phyloP scores from a whole-genome alignment of 768 basidiomycete genomes.

The Boletus eberwhitei region DNA sequence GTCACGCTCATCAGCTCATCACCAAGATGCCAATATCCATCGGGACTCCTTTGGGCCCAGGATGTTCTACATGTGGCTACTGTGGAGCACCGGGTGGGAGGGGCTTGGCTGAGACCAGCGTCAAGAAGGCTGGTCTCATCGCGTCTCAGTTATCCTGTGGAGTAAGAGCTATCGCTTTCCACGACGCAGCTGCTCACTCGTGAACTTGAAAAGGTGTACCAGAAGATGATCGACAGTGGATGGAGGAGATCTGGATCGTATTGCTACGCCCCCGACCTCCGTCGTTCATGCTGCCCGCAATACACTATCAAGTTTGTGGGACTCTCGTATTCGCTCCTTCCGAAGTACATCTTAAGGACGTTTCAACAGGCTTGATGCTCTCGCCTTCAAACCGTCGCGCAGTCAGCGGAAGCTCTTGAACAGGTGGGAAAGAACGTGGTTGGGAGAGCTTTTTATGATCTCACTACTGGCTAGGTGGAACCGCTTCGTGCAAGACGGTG shows the following conservation, averaged over 20 bases:
- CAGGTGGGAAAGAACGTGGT: conserved; percentile 41
- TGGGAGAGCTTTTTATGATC: not conserved
- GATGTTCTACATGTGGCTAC: conserved; percentile 59
- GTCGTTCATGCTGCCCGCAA: conserved; percentile 83
- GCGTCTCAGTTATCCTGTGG: conserved; percentile 53
- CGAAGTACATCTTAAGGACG: conserved; percentile 16
- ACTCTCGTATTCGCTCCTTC: conserved; percentile 2
- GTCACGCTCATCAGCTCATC: not conserved
- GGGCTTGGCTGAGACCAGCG: conserved; percentile 39
- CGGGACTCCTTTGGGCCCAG: conserved; percentile 25
- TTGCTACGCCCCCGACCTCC: conserved; percentile 87
- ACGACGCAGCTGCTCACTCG: not conserved
- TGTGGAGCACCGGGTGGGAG: conserved; percentile 55
- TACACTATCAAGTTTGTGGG: conserved; percentile 82
- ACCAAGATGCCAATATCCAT: conserved; percentile 28
- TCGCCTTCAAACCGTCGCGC: conserved; percentile 63
- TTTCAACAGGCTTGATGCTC: conserved; percentile 57
- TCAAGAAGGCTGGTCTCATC: conserved; percentile 46
- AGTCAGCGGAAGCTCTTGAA: conserved; percentile 74
- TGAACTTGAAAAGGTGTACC: conserved; percentile 55
- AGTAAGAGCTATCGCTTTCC: conserved; percentile 29
- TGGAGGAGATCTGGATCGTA: conserved; percentile 83
- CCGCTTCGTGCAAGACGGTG: conserved; percentile 54
- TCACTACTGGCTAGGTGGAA: conserved; percentile 56
- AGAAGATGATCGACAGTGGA: conserved; percentile 78